phyloP scores from a whole-genome alignment of 2,329 filamentous ascomycete genomes.

The Escovopsis sp. region DNA sequence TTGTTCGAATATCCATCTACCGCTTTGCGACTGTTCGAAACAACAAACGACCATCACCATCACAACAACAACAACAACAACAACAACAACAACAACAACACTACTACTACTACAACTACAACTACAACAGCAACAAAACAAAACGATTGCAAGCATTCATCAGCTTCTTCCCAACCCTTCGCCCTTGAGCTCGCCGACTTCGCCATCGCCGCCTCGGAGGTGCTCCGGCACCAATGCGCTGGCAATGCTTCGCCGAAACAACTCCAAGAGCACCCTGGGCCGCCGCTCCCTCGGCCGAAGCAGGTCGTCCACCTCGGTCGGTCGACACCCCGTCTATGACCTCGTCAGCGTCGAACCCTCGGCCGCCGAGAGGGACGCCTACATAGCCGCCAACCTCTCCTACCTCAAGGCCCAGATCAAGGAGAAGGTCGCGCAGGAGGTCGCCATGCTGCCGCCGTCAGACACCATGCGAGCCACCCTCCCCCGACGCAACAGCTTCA shows the following conservation, averaged over 20 bases:
- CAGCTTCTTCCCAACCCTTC: not conserved
- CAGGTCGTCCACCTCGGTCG: constrained; percentile 36
- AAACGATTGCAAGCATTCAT: not conserved
- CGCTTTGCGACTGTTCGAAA: too few relatives aligned
- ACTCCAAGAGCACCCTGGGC: constrained; percentile 24
- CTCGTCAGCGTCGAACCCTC: constrained; percentile 34
- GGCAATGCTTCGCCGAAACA: constrained; percentile 35
- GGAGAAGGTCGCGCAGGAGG: constrained; percentile 15
- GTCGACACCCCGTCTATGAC: constrained; percentile 21
- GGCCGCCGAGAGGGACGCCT: constrained; percentile 41
- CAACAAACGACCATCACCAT: too few relatives aligned
- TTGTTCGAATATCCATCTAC: not conserved
- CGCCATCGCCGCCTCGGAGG: too few relatives aligned
- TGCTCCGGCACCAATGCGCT: too few relatives aligned
- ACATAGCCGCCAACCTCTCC: constrained; percentile 45
- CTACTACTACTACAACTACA: too few relatives aligned
- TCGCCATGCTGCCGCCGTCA: constrained; percentile 4
- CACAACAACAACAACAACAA: too few relatives aligned
- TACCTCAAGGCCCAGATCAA: constrained; percentile 38
- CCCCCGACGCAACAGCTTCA: constrained; percentile 9
- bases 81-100: too few relatives aligned
- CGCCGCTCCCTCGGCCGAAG: constrained; percentile 29
- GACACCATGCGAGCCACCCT: constrained; percentile 12
- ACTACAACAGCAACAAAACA: not conserved
- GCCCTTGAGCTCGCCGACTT: not conserved